Percentiles rank a stretch among this genome's conserved stretches.
These are phyloP conservation scores for Volvox africanus DNA, from an alignment of 139 green algal species.

Conservation along the genomic window DNA sequence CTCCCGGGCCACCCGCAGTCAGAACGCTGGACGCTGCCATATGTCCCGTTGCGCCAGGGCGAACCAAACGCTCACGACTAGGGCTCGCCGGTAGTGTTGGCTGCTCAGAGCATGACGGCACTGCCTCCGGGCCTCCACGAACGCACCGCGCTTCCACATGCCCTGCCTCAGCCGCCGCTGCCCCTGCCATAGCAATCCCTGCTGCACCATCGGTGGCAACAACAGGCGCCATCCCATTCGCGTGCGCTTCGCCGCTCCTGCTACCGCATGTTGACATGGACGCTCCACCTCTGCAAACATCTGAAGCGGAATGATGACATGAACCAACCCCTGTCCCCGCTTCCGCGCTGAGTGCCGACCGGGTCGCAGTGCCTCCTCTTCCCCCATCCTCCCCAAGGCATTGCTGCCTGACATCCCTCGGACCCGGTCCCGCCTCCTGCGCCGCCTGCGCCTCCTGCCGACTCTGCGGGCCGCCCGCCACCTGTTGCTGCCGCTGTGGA, in stretches of 20 bases:
- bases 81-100: constrained; percentile 35
- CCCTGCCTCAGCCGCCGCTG: neutral
- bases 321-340: too few species aligned
- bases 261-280: too few species aligned
- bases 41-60: neutral
- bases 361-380: too few species aligned
- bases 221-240: neutral
- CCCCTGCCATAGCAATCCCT: neutral
- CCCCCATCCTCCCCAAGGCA: too few species aligned
- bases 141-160: neutral
- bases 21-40: neutral
- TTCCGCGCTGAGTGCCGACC: too few species aligned
- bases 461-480: neutral
- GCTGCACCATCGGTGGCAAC: neutral
- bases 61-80: neutral
- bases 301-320: too few species aligned
- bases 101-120: constrained; percentile 12
- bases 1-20: neutral
- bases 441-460: too few species aligned
- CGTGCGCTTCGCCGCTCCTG: neutral
- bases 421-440: neutral
- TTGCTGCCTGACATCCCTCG: neutral
- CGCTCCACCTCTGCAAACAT: too few species aligned
- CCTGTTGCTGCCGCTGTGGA: constrained; percentile 1
- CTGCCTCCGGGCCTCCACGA: neutral